Evolutionary conservation across 2,329 filamentous ascomycete genomes (phyloP).

Genomic region (Diplocarpon rosae): DNA sequence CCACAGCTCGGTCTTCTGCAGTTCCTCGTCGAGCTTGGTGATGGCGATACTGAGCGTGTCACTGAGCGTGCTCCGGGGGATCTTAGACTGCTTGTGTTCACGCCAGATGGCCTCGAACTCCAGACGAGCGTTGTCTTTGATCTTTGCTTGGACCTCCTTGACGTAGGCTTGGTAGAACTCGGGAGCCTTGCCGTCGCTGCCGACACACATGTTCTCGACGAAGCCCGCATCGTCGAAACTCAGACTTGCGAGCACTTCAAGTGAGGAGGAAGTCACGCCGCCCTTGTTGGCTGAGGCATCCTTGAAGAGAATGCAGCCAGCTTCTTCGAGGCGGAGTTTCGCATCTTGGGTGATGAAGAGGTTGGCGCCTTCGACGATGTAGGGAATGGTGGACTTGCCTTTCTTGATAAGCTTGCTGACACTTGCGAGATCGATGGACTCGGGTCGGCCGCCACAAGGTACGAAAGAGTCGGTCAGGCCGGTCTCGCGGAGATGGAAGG

Average conservation of each 20-base stretch:
- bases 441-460: constrained; percentile 89
- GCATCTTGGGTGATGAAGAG: constrained; percentile 98
- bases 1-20: constrained; percentile 91
- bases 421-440: constrained; percentile 87
- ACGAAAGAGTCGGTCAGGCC: constrained; percentile 81
- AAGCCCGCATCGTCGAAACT: constrained; percentile 89
- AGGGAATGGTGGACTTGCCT: constrained; percentile 78
- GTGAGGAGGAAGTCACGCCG: constrained; percentile 91
- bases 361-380: constrained; percentile 96
- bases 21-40: constrained; percentile 90
- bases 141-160: constrained; percentile 79
- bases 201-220: constrained; percentile 86
- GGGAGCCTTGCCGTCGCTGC: constrained; percentile 62
- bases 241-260: constrained; percentile 88
- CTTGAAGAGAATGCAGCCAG: constrained; percentile 94
- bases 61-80: constrained; percentile 73
- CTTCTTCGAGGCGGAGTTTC: constrained; percentile 86
- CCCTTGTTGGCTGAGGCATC: constrained; percentile 98
- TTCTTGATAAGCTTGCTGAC: constrained; percentile 82
- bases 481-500: constrained; percentile 77
- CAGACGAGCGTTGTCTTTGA: constrained; percentile 79
- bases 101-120: constrained; percentile 99
- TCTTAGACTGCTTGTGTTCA: constrained; percentile 74
- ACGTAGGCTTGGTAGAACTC: constrained; percentile 93
- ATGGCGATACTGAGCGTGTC: constrained; percentile 88